Percentiles rank a stretch among this genome's conserved stretches.
Evolutionary conservation across 2,329 filamentous ascomycete species (phyloP).

Genomic region (Aurifilum marmelostoma): DNA sequence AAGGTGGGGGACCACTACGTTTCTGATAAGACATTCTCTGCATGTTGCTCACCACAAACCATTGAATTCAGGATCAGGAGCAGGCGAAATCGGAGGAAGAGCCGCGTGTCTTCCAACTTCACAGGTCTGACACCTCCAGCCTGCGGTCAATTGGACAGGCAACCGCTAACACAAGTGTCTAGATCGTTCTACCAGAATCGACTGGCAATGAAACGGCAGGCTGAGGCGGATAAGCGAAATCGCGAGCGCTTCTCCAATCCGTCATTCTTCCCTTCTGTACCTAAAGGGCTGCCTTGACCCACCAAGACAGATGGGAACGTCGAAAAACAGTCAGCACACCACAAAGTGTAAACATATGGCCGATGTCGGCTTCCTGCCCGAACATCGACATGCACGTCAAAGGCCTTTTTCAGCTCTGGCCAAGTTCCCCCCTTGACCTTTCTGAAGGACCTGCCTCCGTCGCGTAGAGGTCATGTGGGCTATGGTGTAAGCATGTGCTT

Average conservation of each 20-base stretch:
- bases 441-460: not conserved
- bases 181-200: slow-evolving; percentile 88
- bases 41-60: slow-evolving; percentile 39
- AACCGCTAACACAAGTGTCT: slow-evolving; percentile 20
- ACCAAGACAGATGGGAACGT: not conserved
- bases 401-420: not conserved
- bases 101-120: slow-evolving; percentile 80
- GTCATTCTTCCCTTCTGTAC: slow-evolving; percentile 82
- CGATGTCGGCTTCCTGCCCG: not conserved
- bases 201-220: slow-evolving; percentile 74
- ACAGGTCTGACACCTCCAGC: slow-evolving; percentile 59
- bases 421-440: not conserved
- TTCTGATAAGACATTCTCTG: not conserved
- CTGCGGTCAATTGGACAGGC: not conserved
- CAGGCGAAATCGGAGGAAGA: slow-evolving; percentile 60
- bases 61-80: slow-evolving; percentile 45
- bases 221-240: slow-evolving; percentile 79
- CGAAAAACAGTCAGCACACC: not conserved
- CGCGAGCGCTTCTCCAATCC: slow-evolving; percentile 79
- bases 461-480: slow-evolving; percentile 11
- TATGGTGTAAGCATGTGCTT: not conserved
- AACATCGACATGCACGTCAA: no score
- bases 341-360: not conserved
- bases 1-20: slow-evolving; percentile 33
- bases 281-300: slow-evolving; percentile 59